phyloP scores from a whole-genome alignment of 2,329 filamentous ascomycete genomes.

The Aspergillus bombycis region DNA sequence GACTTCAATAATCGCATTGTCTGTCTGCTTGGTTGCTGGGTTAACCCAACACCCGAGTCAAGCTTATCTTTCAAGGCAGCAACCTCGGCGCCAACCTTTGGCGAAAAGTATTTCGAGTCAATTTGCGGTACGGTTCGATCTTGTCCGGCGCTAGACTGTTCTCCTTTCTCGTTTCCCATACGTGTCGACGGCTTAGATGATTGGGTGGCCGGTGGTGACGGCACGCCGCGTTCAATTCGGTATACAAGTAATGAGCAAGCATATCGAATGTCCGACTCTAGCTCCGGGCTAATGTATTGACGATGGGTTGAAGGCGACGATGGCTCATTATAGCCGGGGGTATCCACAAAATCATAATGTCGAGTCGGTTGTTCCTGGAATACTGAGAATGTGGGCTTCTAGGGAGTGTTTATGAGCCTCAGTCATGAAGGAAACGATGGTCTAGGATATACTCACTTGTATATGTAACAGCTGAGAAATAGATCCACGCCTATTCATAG shows the following conservation, averaged over 20 bases:
- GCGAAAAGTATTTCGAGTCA: constrained; percentile 16
- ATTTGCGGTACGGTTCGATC: constrained; percentile 8
- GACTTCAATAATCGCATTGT: constrained; percentile 15
- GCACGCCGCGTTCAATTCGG: constrained; percentile 32
- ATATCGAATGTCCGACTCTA: constrained; percentile 40
- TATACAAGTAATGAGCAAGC: constrained; percentile 37
- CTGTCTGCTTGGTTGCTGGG: constrained; percentile 23
- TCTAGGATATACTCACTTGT: constrained; percentile 15
- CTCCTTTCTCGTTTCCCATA: neutral
- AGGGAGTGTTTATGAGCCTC: constrained; percentile 1
- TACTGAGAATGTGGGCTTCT: constrained; percentile 22
- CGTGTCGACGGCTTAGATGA: neutral
- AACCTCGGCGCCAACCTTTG: constrained; percentile 10
- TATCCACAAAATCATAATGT: constrained; percentile 41
- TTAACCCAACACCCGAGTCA: constrained; percentile 28
- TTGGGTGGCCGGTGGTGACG: constrained; percentile 4
- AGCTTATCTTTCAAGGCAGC: constrained; percentile 19
- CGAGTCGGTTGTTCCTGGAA: constrained; percentile 22
- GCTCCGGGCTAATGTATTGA: constrained; percentile 34
- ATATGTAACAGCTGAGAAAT: constrained; percentile 13
- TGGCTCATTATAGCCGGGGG: constrained; percentile 34
- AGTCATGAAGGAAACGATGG: neutral
- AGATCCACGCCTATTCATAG: constrained; percentile 16
- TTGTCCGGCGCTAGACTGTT: neutral
- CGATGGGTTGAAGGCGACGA: constrained; percentile 38